Evolutionary conservation across 2,329 filamentous ascomycete species (phyloP).

Genomic region (Drechslera avenae): DNA sequence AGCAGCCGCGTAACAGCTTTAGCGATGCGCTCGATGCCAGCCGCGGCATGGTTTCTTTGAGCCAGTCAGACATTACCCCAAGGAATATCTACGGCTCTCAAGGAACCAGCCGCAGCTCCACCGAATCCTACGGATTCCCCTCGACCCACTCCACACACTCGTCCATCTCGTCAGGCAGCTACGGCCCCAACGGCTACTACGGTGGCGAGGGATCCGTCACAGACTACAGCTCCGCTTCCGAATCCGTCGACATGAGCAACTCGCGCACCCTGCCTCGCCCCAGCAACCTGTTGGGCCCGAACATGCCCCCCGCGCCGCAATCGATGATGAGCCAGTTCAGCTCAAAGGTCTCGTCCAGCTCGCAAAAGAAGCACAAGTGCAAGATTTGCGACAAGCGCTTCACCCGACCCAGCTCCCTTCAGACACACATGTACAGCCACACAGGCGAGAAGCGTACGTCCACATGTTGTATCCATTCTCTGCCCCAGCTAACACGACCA

Average conservation of each 20-base stretch:
- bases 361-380: conserved; percentile 99
- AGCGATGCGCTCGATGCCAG: conserved; percentile 91
- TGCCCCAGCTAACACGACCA: conserved; percentile 12
- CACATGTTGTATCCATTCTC: no score
- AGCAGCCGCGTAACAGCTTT: conserved; percentile 69
- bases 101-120: conserved; percentile 68
- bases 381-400: conserved; percentile 99
- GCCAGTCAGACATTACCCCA: conserved; percentile 75
- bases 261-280: conserved; percentile 85
- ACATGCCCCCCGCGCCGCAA: conserved; percentile 80
- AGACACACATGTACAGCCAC: conserved; percentile 98
- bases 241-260: conserved; percentile 77
- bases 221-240: conserved; percentile 91
- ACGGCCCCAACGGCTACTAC: conserved; percentile 82
- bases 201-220: conserved; percentile 80
- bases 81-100: conserved; percentile 82
- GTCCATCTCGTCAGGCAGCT: conserved; percentile 82
- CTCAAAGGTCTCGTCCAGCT: conserved; percentile 92
- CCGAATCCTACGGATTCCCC: conserved; percentile 91
- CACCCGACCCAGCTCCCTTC: conserved; percentile 88
- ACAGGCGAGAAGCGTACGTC: conserved; percentile 96
- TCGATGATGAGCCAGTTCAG: conserved; percentile 99
- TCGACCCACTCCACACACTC: conserved; percentile 83
- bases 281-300: conserved; percentile 64
- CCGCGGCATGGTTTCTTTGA: conserved; percentile 93